Base-by-base conservation (phyloP, 148 eudicot genomes). In the Rhododendron ovatum region DNA sequence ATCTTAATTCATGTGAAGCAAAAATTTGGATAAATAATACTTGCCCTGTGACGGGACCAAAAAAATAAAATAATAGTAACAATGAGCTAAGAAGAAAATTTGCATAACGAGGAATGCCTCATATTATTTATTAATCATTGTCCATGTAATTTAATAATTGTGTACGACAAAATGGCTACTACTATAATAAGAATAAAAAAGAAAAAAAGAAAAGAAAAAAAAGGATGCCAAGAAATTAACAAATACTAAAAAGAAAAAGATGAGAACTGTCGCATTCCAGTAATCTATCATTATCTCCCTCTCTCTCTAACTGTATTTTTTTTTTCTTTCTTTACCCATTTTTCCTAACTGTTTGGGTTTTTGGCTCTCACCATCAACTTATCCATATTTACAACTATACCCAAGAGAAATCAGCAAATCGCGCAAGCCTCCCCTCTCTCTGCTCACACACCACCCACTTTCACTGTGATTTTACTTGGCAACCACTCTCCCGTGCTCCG, bases 401-500 rank as follows among this genome's bases (percentile, higher is more conserved):
- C 88, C 86, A 45, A 18, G 26, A 17, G 43, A 86, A 86, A 71
- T 82, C 18, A 57, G 48, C 11, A 84, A 82, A 39, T 79, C n/a
- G 86, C 81, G 83, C 17, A n/a, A 81, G 43, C 24, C 33, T 28
- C 78, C 77, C 82, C 86, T 8, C 53, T 13, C 37, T 75, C 74
- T 30, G 17, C 59, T 78, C 57, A 85, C 12, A 59, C 74, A 30
- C 80, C 89, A 88, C 87, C 88, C 1, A 83, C 77, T 59, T 84
- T 79, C 79, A 92, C 92, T 30, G 88, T 80, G 48, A 95, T 86
- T 85, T 80, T 89, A 63, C 91, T 88, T 39, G 98, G 98, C 84
- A 95, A 86, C 92, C 91, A 92, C 53, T 95, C 95, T 6, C 94
- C 96, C 4, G 69, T 80, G 75, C 80, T 82, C 45, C 94, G 89